These are phyloP conservation scores for Cutaneotrichosporon spelunceum DNA, from an alignment of 1,284 basidiomycete genomes.

Conservation along the genomic window DNA sequence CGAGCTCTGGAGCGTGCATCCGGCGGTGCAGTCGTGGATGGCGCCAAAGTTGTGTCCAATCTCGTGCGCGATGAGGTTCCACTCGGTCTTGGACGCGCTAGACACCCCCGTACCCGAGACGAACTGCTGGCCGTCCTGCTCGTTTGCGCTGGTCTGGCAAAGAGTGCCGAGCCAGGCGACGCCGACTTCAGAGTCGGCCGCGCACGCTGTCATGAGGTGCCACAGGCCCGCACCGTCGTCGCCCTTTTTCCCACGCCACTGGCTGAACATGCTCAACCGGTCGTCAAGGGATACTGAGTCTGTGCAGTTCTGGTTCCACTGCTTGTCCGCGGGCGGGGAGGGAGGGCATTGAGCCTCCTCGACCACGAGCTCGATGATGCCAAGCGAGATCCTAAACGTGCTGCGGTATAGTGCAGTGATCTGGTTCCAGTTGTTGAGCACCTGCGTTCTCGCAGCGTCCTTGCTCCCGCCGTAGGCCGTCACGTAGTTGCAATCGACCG, in stretches of 20 bases:
- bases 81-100: slow-evolving; percentile 61
- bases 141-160: slow-evolving; percentile 61
- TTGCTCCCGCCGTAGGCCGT: slow-evolving; percentile 58
- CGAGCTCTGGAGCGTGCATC: slow-evolving; percentile 57
- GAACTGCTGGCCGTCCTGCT: slow-evolving; percentile 51
- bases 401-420: slow-evolving; percentile 73
- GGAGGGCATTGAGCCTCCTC: slow-evolving; percentile 54
- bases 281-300: slow-evolving; percentile 60
- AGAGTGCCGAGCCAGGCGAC: slow-evolving; percentile 84
- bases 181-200: slow-evolving; percentile 63
- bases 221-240: slow-evolving; percentile 74
- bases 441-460: slow-evolving; percentile 66
- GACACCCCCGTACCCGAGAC: slow-evolving; percentile 83
- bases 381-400: slow-evolving; percentile 81
- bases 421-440: slow-evolving; percentile 65
- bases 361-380: slow-evolving; percentile 64
- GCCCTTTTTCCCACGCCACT: slow-evolving; percentile 71
- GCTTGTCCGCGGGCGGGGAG: slow-evolving; percentile 41
- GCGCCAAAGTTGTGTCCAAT: slow-evolving; percentile 73
- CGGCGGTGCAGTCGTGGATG: slow-evolving; percentile 66
- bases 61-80: slow-evolving; percentile 78
- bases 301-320: slow-evolving; percentile 56
- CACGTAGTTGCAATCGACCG: slow-evolving; percentile 80
- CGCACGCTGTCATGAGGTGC: slow-evolving; percentile 71
- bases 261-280: slow-evolving; percentile 73